Conservation (phyloP, 495 filamentous ascomycete genomes). For the Penicillium egyptiacum region DNA sequence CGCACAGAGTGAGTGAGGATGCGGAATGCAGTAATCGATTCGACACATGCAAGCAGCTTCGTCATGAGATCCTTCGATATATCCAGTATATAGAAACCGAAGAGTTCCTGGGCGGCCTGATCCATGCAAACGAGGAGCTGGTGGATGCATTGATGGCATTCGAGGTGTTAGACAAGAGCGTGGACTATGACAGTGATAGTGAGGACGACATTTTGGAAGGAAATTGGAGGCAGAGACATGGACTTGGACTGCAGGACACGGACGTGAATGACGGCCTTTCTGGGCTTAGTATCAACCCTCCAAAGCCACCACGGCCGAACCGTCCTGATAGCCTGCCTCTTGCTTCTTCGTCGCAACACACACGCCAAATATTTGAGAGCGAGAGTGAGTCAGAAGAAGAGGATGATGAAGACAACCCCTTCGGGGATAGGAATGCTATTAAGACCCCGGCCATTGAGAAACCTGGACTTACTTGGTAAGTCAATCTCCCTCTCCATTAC, state of each 20-base stretch:
- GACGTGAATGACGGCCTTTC: constrained; percentile 40
- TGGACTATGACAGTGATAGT: constrained; percentile 95
- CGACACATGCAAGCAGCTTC: constrained; percentile 79
- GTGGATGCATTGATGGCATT: constrained; percentile 92
- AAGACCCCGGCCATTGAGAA: constrained; percentile 57
- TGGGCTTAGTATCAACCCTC: constrained; percentile 43
- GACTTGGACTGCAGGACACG: constrained; percentile 21
- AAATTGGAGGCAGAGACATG: constrained; percentile 35
- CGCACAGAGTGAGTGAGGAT: constrained; percentile 83
- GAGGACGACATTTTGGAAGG: constrained; percentile 55
- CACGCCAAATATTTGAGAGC: constrained; percentile 28
- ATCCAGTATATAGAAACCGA: constrained; percentile 83
- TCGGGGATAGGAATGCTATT: constrained; percentile 75
- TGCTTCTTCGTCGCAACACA: constrained; percentile 28
- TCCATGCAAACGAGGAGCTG: constrained; percentile 82
- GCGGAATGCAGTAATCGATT: constrained; percentile 71
- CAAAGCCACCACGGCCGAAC: constrained; percentile 42
- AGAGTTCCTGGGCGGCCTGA: constrained; percentile 74
- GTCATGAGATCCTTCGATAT: constrained; percentile 83
- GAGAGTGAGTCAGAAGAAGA: constrained; percentile 52
- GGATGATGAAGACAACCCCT: constrained; percentile 69
- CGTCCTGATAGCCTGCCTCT: constrained; percentile 35
- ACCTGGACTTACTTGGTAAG: constrained; percentile 55
- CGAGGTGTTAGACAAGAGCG: constrained; percentile 90
- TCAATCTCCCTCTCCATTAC: background rate